phyloP scores from a whole-genome alignment of 2,329 filamentous ascomycete species.

The Chrysoporthe cubensis region DNA sequence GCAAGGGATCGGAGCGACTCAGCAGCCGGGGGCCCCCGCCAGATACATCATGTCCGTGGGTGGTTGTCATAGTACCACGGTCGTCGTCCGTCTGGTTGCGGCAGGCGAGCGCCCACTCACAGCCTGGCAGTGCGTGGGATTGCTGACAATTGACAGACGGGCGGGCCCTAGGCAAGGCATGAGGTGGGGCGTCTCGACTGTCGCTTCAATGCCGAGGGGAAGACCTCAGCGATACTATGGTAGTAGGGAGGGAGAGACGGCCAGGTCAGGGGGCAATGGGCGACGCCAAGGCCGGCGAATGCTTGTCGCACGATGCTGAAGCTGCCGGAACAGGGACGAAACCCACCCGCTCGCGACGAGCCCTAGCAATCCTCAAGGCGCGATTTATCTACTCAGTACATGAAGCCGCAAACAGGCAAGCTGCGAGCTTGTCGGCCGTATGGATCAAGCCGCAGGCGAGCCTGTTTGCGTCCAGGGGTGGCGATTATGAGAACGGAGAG shows the following conservation, averaged over 20 bases:
- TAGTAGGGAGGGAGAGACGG: no score
- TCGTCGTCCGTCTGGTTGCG: background rate
- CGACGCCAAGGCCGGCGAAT: background rate
- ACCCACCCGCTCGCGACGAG: background rate
- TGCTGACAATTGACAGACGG: no score
- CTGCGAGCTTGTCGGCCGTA: background rate
- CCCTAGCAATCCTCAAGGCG: background rate
- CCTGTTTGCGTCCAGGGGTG: background rate
- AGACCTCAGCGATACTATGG: background rate
- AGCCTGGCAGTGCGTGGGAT: no score
- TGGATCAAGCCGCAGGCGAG: background rate
- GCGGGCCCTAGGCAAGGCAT: background rate
- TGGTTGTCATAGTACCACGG: no score
- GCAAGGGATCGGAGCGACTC: no score
- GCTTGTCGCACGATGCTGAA: background rate
- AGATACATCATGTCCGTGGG: background rate
- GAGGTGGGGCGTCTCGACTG: background rate
- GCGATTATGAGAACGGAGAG: background rate
- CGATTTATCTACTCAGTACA: no score
- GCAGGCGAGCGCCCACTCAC: no score
- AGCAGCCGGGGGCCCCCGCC: background rate
- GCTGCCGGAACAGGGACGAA: background rate
- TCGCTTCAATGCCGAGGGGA: background rate
- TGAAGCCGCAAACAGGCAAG: background rate
- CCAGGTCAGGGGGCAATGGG: background rate